A percentile compares a stretch with the other conserved stretches of the same genome.
Conservation (phyloP, 176 grass and related monocot species). For the Bonia amplexicaulis region DNA sequence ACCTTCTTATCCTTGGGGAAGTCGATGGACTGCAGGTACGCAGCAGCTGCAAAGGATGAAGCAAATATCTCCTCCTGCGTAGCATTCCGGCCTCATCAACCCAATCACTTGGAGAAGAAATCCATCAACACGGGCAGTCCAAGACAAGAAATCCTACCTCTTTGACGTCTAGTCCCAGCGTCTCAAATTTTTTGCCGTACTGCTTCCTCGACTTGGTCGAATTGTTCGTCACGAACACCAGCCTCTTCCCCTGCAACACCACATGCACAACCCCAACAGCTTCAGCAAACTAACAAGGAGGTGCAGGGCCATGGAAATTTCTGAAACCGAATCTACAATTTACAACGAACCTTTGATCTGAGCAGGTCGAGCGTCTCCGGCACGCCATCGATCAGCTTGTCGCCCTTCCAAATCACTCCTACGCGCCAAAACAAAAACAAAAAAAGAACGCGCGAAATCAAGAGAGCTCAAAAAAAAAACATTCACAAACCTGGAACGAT, state of each 20-base stretch:
- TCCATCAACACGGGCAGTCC: neutral
- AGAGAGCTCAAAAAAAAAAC: neutral
- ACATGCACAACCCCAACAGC: neutral
- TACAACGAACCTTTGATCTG: conserved; percentile 55
- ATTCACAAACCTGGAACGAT: neutral
- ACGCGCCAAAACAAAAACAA: neutral
- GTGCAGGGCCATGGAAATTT: neutral
- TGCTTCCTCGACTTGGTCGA: conserved; percentile 97
- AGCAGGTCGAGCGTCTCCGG: conserved; percentile 88
- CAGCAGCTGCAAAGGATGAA: conserved; percentile 89
- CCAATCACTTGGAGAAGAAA: neutral
- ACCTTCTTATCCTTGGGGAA: conserved; percentile 96
- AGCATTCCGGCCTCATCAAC: neutral
- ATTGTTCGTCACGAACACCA: conserved; percentile 98
- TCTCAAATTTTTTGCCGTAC: conserved; percentile 91
- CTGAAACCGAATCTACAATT: neutral
- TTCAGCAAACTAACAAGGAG: neutral
- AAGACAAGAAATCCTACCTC: conserved; percentile 43
- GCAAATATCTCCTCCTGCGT: conserved; percentile 96
- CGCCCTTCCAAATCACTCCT: conserved; percentile 97
- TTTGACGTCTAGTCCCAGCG: conserved; percentile 59
- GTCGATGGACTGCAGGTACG: conserved; percentile 87
- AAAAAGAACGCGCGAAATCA: neutral
- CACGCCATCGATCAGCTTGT: conserved; percentile 89
- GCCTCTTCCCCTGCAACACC: conserved; percentile 67